Evolutionary conservation across 2,329 filamentous ascomycete species (phyloP).

Genomic region (Nectriaceae sp.): DNA sequence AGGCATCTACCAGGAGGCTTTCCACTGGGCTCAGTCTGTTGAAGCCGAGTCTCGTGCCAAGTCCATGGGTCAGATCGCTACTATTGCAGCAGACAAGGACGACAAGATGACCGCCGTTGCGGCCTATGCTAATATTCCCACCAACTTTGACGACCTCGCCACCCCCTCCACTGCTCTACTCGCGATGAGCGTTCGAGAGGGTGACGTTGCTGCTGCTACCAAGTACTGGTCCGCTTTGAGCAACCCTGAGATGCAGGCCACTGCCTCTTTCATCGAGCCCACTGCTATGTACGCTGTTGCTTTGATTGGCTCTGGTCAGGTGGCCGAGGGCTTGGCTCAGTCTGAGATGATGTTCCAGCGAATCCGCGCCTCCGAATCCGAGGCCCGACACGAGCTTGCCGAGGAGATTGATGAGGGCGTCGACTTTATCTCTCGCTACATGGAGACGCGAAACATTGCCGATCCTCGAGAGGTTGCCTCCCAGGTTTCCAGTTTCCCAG

Average conservation of each 20-base stretch:
- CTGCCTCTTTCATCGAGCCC: constrained; percentile 75
- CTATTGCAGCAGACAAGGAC: constrained; percentile 77
- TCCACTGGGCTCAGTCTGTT: constrained; percentile 70
- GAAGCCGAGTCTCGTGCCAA: constrained; percentile 58
- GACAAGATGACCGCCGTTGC: constrained; percentile 67
- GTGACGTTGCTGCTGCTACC: constrained; percentile 75
- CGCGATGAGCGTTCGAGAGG: constrained; percentile 81
- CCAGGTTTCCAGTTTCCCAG: constrained; percentile 42
- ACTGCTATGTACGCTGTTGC: constrained; percentile 89
- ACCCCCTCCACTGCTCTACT: constrained; percentile 77
- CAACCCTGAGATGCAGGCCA: constrained; percentile 59
- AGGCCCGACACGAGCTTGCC: constrained; percentile 55
- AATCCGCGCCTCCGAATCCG: constrained; percentile 64
- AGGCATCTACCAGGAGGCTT: constrained; percentile 71
- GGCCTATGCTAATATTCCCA: constrained; percentile 62
- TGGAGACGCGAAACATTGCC: constrained; percentile 55
- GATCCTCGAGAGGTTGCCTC: constrained; percentile 58
- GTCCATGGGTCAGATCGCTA: constrained; percentile 73
- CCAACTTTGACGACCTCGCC: constrained; percentile 50
- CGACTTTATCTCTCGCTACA: constrained; percentile 65
- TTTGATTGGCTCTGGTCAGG: constrained; percentile 80
- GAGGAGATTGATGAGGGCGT: constrained; percentile 88
- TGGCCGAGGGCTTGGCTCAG: constrained; percentile 77
- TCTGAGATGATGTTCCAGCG: constrained; percentile 85
- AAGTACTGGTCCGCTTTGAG: constrained; percentile 79